Conservation (phyloP, 192 early-diverging fungal species). For the Obelidium mucronatum region DNA sequence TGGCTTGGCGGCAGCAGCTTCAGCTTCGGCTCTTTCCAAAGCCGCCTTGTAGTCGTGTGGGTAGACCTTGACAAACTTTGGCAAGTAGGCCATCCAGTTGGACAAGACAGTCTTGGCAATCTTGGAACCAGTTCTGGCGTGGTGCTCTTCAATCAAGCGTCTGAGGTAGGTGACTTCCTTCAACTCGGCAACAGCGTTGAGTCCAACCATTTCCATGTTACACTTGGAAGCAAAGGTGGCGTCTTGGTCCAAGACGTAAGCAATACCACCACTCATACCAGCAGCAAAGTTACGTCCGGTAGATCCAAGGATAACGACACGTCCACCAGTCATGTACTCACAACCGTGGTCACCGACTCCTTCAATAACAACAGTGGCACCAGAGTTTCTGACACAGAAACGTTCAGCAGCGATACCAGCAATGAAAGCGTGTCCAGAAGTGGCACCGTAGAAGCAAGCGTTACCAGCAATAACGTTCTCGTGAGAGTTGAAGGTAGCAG, state of each 20-base stretch:
- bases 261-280: constrained; percentile 97
- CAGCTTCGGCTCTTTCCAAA: constrained; percentile 63
- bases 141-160: constrained; percentile 82
- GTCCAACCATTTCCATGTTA: constrained; percentile 92
- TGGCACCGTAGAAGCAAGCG: constrained; percentile 97
- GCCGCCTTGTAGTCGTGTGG: constrained; percentile 90
- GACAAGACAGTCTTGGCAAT: constrained; percentile 74
- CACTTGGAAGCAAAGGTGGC: constrained; percentile 72
- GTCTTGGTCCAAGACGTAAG: constrained; percentile 84
- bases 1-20: constrained; percentile 36
- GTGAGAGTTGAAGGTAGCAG: constrained; percentile 77
- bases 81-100: constrained; percentile 73
- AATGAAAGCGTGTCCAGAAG: constrained; percentile 89
- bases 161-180: constrained; percentile 82
- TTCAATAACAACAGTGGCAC: constrained; percentile 93
- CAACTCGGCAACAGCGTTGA: constrained; percentile 79
- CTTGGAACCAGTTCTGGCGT: constrained; percentile 79
- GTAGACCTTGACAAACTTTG: constrained; percentile 92
- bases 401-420: constrained; percentile 95
- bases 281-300: constrained; percentile 99
- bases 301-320: constrained; percentile 85
- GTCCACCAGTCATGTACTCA: constrained; percentile 99
- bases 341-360: constrained; percentile 98
- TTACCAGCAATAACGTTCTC: constrained; percentile 96
- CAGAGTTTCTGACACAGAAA: constrained; percentile 98